A percentile compares a stretch with the other conserved stretches of the same genome.
Conservation (phyloP, 352 stramenopile species). For the Phytophthora colocasiae region DNA sequence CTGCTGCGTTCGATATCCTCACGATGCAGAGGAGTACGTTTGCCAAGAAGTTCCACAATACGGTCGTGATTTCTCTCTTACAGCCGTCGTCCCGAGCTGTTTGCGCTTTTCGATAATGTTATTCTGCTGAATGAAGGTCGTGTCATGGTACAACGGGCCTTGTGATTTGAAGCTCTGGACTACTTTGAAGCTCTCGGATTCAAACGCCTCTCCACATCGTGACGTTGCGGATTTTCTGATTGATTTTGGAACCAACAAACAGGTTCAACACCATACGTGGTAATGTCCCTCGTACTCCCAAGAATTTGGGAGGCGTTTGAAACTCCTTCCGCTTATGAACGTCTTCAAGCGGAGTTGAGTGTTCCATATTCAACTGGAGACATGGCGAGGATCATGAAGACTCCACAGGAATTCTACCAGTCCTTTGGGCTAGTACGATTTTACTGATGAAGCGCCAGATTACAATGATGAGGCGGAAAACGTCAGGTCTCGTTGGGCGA, state of each 20-base stretch:
- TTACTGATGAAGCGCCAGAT: constrained; percentile 23
- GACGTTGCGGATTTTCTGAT: constrained; percentile 62
- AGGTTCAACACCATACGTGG: constrained; percentile 39
- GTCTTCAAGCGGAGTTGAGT: not conserved
- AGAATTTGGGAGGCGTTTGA: constrained; percentile 21
- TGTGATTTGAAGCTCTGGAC: not conserved
- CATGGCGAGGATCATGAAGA: not conserved
- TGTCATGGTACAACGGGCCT: constrained; percentile 22
- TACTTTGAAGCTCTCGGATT: constrained; percentile 31
- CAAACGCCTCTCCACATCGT: constrained; percentile 31
- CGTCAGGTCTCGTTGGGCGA: constrained; percentile 16
- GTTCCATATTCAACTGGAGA: not conserved
- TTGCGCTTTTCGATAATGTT: constrained; percentile 31
- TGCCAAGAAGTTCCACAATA: constrained; percentile 33
- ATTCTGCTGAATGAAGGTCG: constrained; percentile 22
- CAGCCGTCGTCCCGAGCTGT: constrained; percentile 32
- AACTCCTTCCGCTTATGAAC: not conserved
- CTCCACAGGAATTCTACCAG: constrained; percentile 22
- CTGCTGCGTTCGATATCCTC: no score
- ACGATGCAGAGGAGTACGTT: no score
- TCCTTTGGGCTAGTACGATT: constrained; percentile 18
- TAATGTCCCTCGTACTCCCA: constrained; percentile 10
- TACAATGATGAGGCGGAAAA: constrained; percentile 17
- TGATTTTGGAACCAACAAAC: constrained; percentile 52
- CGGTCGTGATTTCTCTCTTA: constrained; percentile 26